Evolutionary conservation across 2,329 filamentous ascomycete species (phyloP), one percentile per base, ranked within the genome.

Genomic region (Ophiocordyceps camponoti-saundersi): DNA sequence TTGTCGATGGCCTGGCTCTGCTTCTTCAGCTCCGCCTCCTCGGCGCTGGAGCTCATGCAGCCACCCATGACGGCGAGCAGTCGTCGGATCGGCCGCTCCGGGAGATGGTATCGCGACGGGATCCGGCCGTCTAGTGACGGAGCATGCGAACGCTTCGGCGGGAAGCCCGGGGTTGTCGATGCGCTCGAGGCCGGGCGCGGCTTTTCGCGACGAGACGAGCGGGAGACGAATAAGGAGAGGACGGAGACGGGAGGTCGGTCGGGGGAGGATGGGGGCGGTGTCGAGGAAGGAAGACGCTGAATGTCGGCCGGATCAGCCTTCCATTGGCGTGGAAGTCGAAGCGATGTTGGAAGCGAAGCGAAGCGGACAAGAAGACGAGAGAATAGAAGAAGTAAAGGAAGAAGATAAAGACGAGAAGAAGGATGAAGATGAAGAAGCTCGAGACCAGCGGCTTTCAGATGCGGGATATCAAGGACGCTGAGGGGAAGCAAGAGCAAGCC

Each of bases 1-100:
- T 84, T 85, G 68, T 98, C 92, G 61, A 98, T 98, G 64, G 83
- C 83, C 68, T 95, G 88, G 66, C 88, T 95, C 66, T 85, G 80
- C 74, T 96, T 95, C 77, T 92, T 95, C 73, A 88, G 82, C 62
- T 95, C 88, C 63, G 75, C 79, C 70, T 93, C 87, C 63, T 88
- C 88, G 62, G 82, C 82, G 63, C 77, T 84, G 54, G 82, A 82
- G 68, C 87, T 95, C 78, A 94, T 85, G 72, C 92, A 98, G 58
- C 77, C 78, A 67, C 92, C 92, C 92, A 98, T 98, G 58, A 47
- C 44, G 50, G 46, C 50, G 41, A 34, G 52, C 48, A 50, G 49
- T 22, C 50, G 41, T 44, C 21, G n/a, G 44, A 46, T 46, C 21
- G 42, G 44, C 39, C 40, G 30, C 40, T 40, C 36, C 22, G 10